Conservation (phyloP, 1,284 basidiomycete species). For the Leccinum fallax region DNA sequence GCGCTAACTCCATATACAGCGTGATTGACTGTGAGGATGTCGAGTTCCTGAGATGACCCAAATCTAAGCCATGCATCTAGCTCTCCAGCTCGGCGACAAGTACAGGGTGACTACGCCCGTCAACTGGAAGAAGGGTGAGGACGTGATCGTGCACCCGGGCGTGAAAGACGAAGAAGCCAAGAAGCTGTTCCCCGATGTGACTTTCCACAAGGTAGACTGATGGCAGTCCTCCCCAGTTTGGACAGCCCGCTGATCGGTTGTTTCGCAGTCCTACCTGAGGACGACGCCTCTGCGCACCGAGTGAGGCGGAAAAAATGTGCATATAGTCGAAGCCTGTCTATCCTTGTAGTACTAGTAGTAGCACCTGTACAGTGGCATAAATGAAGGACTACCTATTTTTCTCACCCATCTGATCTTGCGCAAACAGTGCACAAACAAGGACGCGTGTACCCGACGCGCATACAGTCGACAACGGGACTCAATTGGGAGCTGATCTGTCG, state of each 20-base stretch:
- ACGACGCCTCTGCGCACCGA: slow-evolving; percentile 64
- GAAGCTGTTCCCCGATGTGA: slow-evolving; percentile 79
- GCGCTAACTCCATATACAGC: slow-evolving; percentile 31
- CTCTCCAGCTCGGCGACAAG: slow-evolving; percentile 94
- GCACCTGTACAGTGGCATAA: not conserved
- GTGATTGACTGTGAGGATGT: slow-evolving; percentile 64
- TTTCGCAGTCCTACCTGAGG: slow-evolving; percentile 59
- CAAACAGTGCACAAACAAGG: slow-evolving; percentile 28
- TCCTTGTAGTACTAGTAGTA: not conserved
- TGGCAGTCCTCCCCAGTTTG: not conserved
- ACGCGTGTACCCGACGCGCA: slow-evolving; percentile 37
- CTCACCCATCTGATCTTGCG: slow-evolving; percentile 17
- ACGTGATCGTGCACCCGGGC: slow-evolving; percentile 94
- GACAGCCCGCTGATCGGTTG: slow-evolving; percentile 10
- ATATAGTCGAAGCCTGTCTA: not conserved
- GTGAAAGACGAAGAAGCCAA: slow-evolving; percentile 90
- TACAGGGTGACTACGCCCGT: slow-evolving; percentile 85
- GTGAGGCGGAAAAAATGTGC: not conserved
- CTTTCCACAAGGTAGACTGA: slow-evolving; percentile 60
- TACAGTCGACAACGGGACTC: slow-evolving; percentile 14
- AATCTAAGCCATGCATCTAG: slow-evolving; percentile 33
- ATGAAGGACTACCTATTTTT: slow-evolving; percentile 9
- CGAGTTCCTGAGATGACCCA: not conserved
- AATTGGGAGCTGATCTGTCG: slow-evolving; percentile 17
- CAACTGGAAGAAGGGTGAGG: slow-evolving; percentile 93